Evolutionary conservation across 768 basidiomycete genomes (phyloP), one percentile per base, ranked within the genome.

Genomic region (Cystobasidium onofrii): DNA sequence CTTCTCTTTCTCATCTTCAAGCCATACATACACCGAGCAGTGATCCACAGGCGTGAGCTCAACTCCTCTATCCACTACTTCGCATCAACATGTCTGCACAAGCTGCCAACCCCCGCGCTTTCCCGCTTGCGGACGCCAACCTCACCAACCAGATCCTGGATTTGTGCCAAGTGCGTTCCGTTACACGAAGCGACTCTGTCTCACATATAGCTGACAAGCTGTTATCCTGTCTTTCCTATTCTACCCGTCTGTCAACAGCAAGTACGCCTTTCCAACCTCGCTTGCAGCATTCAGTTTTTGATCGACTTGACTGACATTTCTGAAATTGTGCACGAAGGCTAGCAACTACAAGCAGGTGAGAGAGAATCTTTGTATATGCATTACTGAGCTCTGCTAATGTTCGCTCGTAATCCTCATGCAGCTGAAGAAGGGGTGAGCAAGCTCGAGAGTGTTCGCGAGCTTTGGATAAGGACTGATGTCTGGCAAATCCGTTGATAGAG

Each of bases 111-210:
- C 75, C 75, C 44, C 76, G 78, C 70, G 79, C 79, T 27, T 80
- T 79, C 77, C 79, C 79, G 43, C 78, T 80, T 66, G 91, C 96
- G 73, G 86, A 89, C 75, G 88, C 92, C 29, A 83, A 86, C 60
- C 85, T 99, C 79, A 96, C 93, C 80, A 94, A 97, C 85, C 87
- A 89, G 92, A 96, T 98, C 79, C 86, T 99, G 69, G 95, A 98
- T 80, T 85, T 98, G 73, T 90, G 96, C 36, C 92, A 96, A 79
- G 78, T 78, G 73, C 25, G 76, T 78, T 9, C n/a, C n/a, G n/a
- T n/a, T n/a, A 20, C n/a, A n/a, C 46, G 4, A 50, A 6, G 39
- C 39, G n/a, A n/a, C n/a, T n/a, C n/a, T n/a, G n/a, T n/a, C n/a
- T n/a, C n/a, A n/a, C 39, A 39, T 39, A 39, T 15, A 39, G 39